Conservation (phyloP, 495 filamentous ascomycete species). For the Penicillium cosmopolitanum region DNA sequence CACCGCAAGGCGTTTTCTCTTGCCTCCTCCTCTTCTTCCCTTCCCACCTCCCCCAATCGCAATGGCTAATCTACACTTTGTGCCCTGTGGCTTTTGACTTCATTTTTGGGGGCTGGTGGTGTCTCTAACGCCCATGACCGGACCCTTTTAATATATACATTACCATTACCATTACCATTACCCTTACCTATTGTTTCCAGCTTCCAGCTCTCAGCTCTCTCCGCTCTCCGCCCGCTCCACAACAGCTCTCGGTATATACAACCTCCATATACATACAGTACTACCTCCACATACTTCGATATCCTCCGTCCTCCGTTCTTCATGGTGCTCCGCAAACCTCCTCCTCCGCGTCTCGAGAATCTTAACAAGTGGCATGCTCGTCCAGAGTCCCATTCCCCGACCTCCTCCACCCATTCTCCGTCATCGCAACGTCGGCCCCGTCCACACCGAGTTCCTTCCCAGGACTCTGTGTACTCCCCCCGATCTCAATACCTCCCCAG, state of each 20-base stretch:
- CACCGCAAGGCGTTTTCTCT: slow-evolving; percentile 17
- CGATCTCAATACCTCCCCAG: slow-evolving; percentile 48
- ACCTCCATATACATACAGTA: background rate
- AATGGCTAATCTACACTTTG: slow-evolving; percentile 6
- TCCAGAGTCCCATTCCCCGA: slow-evolving; percentile 29
- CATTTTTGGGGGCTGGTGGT: background rate
- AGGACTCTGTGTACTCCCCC: slow-evolving; percentile 46
- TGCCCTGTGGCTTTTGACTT: slow-evolving; percentile 7
- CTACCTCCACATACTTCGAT: slow-evolving; percentile 5
- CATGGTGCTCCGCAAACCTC: slow-evolving; percentile 53
- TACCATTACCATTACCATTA: too few relatives aligned
- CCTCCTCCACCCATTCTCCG: slow-evolving; percentile 36
- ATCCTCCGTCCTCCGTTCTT: slow-evolving; percentile 22
- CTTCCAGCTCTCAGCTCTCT: background rate
- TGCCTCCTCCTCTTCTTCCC: too few relatives aligned
- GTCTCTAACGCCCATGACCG: background rate
- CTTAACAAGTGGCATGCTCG: slow-evolving; percentile 39
- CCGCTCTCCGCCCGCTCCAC: background rate
- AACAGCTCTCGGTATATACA: background rate
- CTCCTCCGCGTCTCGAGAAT: slow-evolving; percentile 47
- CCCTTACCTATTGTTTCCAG: background rate
- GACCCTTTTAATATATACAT: background rate
- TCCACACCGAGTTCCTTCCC: slow-evolving; percentile 35
- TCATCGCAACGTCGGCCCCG: slow-evolving; percentile 36
- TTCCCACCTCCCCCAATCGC: too few relatives aligned